Base-by-base conservation (phyloP, 768 basidiomycete species). In the Russula virescens region DNA sequence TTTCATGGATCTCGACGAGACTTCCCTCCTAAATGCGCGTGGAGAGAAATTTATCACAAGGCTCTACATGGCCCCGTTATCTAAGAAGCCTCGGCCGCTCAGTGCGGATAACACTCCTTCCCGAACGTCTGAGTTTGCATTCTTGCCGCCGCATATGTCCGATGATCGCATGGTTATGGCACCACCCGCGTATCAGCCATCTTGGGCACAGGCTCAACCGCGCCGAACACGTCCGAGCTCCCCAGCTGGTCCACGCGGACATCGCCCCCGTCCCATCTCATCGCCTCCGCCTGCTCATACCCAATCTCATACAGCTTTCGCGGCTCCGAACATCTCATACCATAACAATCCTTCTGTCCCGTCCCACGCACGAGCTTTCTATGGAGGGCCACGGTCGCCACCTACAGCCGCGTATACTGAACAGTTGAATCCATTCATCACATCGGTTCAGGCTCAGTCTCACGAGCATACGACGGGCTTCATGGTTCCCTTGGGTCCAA, bases 61-160 rank as follows among this genome's bases (percentile, higher is more conserved):
- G 62, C 75, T 78, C 56, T 81, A 80, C 64, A 71, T 73, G 31
- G 73, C 77, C 0, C 79, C 79, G 2, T 69, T 76, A 34, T 70
- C 73, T 42, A 76, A 71, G 55, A 73, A 73, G 62, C 55, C 28
- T 50, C 71, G 64, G 21, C 63, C 55, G 5, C 58, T 58, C 48
- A 69, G 54, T 60, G 62, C 54, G 19, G 62, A 64, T 26, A 60
- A 43, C 14, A 55, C 58, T 8, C 50, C 58, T 6, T 31, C 54
- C 10, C 56, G 55, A 31, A 60, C 47, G 11, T 40, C 62, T 8
- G 49, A 11, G 16, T 60, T 59, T 31, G 21, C 55, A 16, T 59
- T 64, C 60, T 35, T 65, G 23, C 55, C 65, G n/a, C 61, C 54
- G 1, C 61, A 58, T n/a, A 60, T 53, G 58, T 60, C 58, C 26